A percentile compares a stretch with the other conserved stretches of the same genome.
Evolutionary conservation across 352 stramenopile species (phyloP).

Genomic region (Pythium folliculosum): DNA sequence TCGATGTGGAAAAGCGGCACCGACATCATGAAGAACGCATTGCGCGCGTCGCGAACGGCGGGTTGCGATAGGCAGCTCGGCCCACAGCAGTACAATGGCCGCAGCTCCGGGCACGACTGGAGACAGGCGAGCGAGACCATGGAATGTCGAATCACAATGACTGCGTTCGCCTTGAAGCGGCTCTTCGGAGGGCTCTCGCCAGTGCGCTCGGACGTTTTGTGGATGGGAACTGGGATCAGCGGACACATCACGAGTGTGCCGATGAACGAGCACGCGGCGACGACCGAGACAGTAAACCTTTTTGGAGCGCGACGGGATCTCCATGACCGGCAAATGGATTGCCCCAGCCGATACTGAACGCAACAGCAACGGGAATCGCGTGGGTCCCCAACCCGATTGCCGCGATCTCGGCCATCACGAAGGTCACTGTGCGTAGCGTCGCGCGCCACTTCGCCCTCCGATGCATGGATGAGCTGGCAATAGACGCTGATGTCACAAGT

Average conservation of each 20-base stretch:
- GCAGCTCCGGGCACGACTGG: not conserved
- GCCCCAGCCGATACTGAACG: not conserved
- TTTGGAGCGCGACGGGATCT: not conserved
- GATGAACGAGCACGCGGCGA: not conserved
- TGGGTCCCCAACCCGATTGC: not conserved
- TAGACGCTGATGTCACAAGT: too few relatives aligned
- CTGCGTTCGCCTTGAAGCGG: not conserved
- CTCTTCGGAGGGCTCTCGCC: not conserved
- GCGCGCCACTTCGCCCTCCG: too few relatives aligned
- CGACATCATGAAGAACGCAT: constrained; percentile 15
- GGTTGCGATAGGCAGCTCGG: not conserved
- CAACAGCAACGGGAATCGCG: not conserved
- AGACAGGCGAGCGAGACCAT: not conserved
- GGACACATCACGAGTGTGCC: not conserved
- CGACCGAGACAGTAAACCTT: not conserved
- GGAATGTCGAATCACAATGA: not conserved
- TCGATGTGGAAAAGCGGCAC: constrained; percentile 19
- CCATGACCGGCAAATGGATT: not conserved
- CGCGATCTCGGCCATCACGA: not conserved
- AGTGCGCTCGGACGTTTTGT: not conserved
- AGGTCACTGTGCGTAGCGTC: not conserved
- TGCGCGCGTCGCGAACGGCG: not conserved
- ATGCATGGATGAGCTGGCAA: too few relatives aligned
- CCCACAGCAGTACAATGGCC: not conserved
- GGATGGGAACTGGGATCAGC: not conserved